phyloP scores from a whole-genome alignment of 164 flowering plant genomes.

The Sextonia rubra region DNA sequence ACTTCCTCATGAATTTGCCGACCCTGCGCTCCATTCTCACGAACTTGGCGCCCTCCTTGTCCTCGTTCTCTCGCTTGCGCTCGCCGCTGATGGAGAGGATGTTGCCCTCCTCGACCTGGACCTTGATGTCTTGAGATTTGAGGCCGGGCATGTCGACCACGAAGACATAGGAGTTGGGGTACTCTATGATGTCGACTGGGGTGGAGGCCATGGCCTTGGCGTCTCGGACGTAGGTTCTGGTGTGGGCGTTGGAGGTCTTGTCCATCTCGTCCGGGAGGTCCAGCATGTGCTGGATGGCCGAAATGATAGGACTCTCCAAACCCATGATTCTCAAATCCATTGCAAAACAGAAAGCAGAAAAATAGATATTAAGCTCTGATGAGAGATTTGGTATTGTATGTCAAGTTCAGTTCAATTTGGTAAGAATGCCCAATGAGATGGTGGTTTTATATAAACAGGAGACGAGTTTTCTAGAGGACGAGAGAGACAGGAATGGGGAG shows the following conservation, averaged over 20 bases:
- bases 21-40: conserved; percentile 58
- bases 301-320: conserved; percentile 29
- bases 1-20: conserved; percentile 63
- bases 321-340: not conserved
- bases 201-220: conserved; percentile 65
- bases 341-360: not conserved
- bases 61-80: conserved; percentile 38
- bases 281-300: conserved; percentile 37
- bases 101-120: conserved; percentile 47
- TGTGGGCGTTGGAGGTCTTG: conserved; percentile 27
- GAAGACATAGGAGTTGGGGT: conserved; percentile 40
- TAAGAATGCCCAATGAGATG: not conserved
- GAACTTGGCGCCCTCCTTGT: conserved; percentile 47
- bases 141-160: conserved; percentile 69
- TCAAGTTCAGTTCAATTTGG: too few relatives aligned
- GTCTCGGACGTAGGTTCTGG: conserved; percentile 51
- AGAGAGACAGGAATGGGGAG: not conserved
- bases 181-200: conserved; percentile 50
- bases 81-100: conserved; percentile 41
- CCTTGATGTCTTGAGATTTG: conserved; percentile 39
- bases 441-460: not conserved
- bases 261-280: conserved; percentile 34
- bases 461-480: not conserved
- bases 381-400: too few relatives aligned
- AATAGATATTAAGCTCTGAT: too few relatives aligned